These are phyloP conservation scores for Capsicum chinense DNA, from an alignment of 257 asterid genomes.

Conservation along the genomic window DNA sequence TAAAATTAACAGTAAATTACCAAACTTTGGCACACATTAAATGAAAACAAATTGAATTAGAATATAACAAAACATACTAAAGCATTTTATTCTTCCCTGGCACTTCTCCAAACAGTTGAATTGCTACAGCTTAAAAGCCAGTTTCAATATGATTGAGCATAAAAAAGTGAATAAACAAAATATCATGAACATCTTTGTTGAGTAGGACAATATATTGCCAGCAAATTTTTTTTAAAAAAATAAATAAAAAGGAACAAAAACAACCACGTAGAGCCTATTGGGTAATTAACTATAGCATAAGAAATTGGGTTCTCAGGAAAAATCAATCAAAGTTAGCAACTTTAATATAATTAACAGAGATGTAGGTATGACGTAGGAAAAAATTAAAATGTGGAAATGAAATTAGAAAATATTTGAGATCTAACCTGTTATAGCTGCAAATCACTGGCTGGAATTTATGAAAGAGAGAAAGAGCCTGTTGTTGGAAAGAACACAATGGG, in stretches of 20 bases:
- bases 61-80: background rate
- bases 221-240: background rate
- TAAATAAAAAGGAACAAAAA: background rate
- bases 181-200: background rate
- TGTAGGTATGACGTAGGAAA: no score
- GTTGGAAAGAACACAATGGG: background rate
- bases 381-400: no score
- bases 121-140: background rate
- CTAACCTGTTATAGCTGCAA: conserved; percentile 18
- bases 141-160: background rate
- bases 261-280: background rate
- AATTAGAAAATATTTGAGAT: background rate
- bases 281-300: background rate
- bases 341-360: background rate
- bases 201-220: background rate
- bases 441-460: background rate
- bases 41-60: background rate
- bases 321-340: background rate
- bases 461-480: background rate
- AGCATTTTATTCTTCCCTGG: background rate
- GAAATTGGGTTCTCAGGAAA: background rate
- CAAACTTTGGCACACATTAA: background rate
- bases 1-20: background rate
- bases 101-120: background rate
- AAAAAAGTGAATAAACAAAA: background rate